A percentile compares a stretch with the other conserved stretches of the same genome.
Conservation (phyloP, 2,329 filamentous ascomycete species). For the Paramyrothecium roridum region DNA sequence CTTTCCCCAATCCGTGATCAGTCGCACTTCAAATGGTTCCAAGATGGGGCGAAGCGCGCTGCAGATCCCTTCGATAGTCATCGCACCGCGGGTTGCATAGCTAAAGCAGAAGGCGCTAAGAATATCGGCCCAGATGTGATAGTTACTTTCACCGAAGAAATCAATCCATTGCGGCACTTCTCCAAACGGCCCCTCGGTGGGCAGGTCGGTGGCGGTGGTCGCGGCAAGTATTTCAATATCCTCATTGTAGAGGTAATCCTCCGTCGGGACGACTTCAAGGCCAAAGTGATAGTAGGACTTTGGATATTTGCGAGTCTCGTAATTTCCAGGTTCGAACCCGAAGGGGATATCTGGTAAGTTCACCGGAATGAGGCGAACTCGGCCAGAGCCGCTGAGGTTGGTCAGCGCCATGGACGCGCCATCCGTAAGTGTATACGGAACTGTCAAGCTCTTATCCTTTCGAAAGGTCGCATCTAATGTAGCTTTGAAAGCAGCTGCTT, state of each 20-base stretch:
- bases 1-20: constrained; percentile 58
- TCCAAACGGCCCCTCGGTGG: constrained; percentile 34
- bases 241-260: constrained; percentile 56
- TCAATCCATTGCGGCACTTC: constrained; percentile 71
- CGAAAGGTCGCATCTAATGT: constrained; percentile 56
- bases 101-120: constrained; percentile 60
- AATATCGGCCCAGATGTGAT: constrained; percentile 61
- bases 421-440: constrained; percentile 59
- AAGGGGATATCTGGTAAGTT: constrained; percentile 62
- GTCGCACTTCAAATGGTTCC: constrained; percentile 59
- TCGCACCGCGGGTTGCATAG: constrained; percentile 59
- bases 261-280: constrained; percentile 60
- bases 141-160: constrained; percentile 59
- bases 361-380: constrained; percentile 49
- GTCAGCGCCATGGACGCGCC: constrained; percentile 65
- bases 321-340: constrained; percentile 68
- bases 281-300: constrained; percentile 64
- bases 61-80: constrained; percentile 49
- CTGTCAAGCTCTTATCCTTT: constrained; percentile 32
- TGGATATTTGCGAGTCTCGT: constrained; percentile 66
- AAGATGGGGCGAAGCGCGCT: constrained; percentile 54
- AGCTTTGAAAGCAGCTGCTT: constrained; percentile 58
- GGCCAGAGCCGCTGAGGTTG: constrained; percentile 60
- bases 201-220: constrained; percentile 34
- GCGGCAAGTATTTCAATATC: constrained; percentile 39